These are phyloP conservation scores for Lizanozyma gosingica DNA, from an alignment of 1,139 yeast genomes.

Conservation along the genomic window DNA sequence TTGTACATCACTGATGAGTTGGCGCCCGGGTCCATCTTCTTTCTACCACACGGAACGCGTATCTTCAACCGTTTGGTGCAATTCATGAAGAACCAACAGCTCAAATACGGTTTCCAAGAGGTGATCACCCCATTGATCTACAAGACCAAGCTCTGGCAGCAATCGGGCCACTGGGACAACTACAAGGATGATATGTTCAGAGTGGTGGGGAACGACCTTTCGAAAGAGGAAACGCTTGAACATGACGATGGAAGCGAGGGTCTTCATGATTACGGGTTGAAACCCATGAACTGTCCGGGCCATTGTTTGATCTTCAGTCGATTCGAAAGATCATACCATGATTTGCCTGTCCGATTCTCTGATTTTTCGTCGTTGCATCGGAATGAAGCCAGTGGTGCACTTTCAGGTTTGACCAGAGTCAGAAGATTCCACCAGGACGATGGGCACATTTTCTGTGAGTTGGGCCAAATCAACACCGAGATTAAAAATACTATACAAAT, in stretches of 20 bases:
- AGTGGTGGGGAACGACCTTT: slow-evolving; percentile 45
- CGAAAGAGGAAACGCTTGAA: slow-evolving; percentile 19
- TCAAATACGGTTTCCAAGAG: slow-evolving; percentile 79
- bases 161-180: slow-evolving; percentile 94
- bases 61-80: slow-evolving; percentile 69
- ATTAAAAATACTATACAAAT: slow-evolving; percentile 66
- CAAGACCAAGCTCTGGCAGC: slow-evolving; percentile 79
- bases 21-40: slow-evolving; percentile 86
- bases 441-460: slow-evolving; percentile 91
- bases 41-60: slow-evolving; percentile 85
- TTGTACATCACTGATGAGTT: slow-evolving; percentile 67
- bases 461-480: slow-evolving; percentile 73
- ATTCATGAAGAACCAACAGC: slow-evolving; percentile 81
- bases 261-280: slow-evolving; percentile 50
- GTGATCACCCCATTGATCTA: slow-evolving; percentile 90
- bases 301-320: slow-evolving; percentile 83
- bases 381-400: slow-evolving; percentile 92
- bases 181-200: slow-evolving; percentile 92
- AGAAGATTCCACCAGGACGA: slow-evolving; percentile 98
- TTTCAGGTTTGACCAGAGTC: slow-evolving; percentile 89
- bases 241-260: slow-evolving; percentile 11
- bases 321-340: slow-evolving; percentile 81
- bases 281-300: slow-evolving; percentile 99
- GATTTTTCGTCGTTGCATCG: slow-evolving; percentile 94
- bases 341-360: slow-evolving; percentile 80